phyloP scores from a whole-genome alignment of 768 basidiomycete species.

The Serendipita sp. region DNA sequence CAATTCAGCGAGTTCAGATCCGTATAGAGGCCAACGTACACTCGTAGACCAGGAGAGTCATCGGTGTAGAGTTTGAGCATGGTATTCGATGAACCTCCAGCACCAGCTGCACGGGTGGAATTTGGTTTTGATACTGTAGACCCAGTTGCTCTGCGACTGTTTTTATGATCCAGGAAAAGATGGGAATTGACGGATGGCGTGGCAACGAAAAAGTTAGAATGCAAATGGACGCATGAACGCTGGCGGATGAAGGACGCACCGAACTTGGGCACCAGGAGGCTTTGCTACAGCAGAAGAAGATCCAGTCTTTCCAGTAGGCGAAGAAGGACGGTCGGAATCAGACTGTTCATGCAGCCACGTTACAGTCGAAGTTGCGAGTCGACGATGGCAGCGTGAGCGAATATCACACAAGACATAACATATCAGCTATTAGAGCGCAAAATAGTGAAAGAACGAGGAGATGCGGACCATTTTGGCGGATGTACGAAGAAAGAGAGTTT shows the following conservation, averaged over 20 bases:
- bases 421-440: background rate
- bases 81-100: slow-evolving; percentile 92
- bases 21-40: slow-evolving; percentile 37
- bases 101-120: slow-evolving; percentile 79
- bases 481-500: background rate
- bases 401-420: background rate
- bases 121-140: slow-evolving; percentile 59
- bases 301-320: slow-evolving; percentile 10
- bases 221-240: background rate
- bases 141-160: slow-evolving; percentile 53
- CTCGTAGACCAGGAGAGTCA: slow-evolving; percentile 90
- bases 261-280: slow-evolving; percentile 14
- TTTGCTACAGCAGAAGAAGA: slow-evolving; percentile 13
- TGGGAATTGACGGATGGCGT: background rate
- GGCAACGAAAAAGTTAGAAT: background rate
- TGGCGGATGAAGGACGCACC: slow-evolving; percentile 8
- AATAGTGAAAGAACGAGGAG: background rate
- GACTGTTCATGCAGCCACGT: slow-evolving; percentile 8
- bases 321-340: slow-evolving; percentile 11
- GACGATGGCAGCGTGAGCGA: background rate
- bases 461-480: background rate
- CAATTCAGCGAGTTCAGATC: background rate
- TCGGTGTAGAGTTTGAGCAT: slow-evolving; percentile 99
- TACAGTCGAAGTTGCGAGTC: background rate
- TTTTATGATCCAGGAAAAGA: background rate